Base-by-base conservation (phyloP, 352 stramenopile species). In the Pythium coloratum region DNA sequence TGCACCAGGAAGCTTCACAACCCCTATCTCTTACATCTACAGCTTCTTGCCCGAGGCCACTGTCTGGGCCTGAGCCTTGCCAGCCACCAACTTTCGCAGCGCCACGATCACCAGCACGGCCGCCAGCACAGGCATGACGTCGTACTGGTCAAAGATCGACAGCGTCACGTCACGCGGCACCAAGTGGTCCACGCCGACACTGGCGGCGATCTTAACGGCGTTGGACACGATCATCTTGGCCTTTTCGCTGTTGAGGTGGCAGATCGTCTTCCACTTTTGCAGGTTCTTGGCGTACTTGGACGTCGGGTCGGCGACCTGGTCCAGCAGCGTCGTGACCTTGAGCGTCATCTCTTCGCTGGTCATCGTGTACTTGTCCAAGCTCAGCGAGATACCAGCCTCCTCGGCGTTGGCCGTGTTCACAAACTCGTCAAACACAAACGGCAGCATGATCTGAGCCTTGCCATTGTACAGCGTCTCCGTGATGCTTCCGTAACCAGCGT, bases 351-450 rank as follows among this genome's bases (percentile, higher is more conserved):
- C 66, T 6, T 72, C 59, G 47, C 59, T 67, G 18, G 66, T 72
- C 53, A 72, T 64, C 20, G 66, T 72, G 59, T 72, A 67, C 54
- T 72, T 72, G 66, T 72, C 59, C n/a, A 72, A 46, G n/a, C 50
- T 61, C 12, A 72, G 66, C 34, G 66, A 64, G 47, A 72, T 67
- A n/a, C 59, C 59, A 32, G 59, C 54, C n/a, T 64, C 59, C 20
- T 72, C 54, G 24, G 53, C 66, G 47, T 67, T 67, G 14, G 50
- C 54, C 34, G 66, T 61, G 59, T 72, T 72, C n/a, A 67, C 54
- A 55, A 72, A 72, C 59, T 72, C 53, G 55, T 72, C 66, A 34
- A 67, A 67, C 18, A 67, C 51, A 33, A 72, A 62, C 33, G 66
- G 66, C 53, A 72, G 59, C 66, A 72, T 67, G 46, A 72, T 60